Conservation (phyloP, 1,139 yeast species). For the Magnusiomyces tetraspermus region DNA sequence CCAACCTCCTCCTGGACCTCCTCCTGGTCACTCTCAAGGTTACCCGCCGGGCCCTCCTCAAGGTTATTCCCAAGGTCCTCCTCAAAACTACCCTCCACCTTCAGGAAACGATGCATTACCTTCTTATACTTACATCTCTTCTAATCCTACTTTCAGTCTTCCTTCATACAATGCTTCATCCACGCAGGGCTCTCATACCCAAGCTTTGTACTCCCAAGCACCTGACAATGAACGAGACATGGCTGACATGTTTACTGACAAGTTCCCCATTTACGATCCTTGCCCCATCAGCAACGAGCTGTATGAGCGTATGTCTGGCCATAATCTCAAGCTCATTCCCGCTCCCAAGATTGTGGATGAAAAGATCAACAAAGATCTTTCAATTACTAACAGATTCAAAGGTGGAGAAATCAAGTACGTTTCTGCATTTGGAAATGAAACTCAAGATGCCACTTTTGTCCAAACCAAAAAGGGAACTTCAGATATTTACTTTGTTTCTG, state of each 20-base stretch:
- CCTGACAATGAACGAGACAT: slow-evolving; percentile 20
- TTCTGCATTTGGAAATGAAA: slow-evolving; percentile 11
- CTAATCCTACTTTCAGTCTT: neutral
- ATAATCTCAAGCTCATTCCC: slow-evolving; percentile 15
- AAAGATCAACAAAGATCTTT: slow-evolving; percentile 9
- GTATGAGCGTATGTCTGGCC: slow-evolving; percentile 10
- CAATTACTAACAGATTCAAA: slow-evolving; percentile 15
- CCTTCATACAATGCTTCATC: slow-evolving; percentile 19
- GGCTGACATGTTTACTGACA: slow-evolving; percentile 19
- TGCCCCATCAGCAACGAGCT: slow-evolving; percentile 9
- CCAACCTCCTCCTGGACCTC: slow-evolving; percentile 9
- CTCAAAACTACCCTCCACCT: slow-evolving; percentile 6
- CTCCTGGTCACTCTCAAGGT: slow-evolving; percentile 8
- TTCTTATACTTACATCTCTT: neutral
- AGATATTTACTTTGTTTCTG: slow-evolving; percentile 21
- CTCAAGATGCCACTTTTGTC: slow-evolving; percentile 10
- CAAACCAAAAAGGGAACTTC: slow-evolving; percentile 16
- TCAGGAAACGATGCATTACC: slow-evolving; percentile 4
- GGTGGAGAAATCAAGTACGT: slow-evolving; percentile 19
- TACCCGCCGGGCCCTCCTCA: slow-evolving; percentile 12
- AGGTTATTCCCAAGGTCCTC: slow-evolving; percentile 7
- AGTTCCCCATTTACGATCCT: slow-evolving; percentile 15
- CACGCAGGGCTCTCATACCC: slow-evolving; percentile 14
- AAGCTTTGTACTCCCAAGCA: slow-evolving; percentile 20
- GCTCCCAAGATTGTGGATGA: slow-evolving; percentile 17